Percentiles rank a stretch among this genome's conserved stretches.
These are phyloP conservation scores for Schizosaccharomyces osmophilus DNA, from an alignment of 805 yeast genomes.

Conservation along the genomic window DNA sequence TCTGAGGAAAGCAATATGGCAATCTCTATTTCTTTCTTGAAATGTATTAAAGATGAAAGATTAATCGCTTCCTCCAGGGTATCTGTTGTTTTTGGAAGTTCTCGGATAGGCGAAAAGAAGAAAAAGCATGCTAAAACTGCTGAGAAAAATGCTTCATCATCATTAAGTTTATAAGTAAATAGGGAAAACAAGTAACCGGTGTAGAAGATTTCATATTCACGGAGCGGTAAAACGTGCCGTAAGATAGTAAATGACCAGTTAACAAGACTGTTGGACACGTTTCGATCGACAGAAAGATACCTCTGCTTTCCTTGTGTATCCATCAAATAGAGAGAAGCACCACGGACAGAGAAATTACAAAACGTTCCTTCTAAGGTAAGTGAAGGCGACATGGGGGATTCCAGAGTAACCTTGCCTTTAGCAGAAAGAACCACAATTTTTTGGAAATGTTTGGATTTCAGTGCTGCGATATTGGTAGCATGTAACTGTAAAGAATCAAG, in stretches of 20 bases:
- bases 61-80: not conserved
- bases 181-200: constrained; percentile 11
- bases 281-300: not conserved
- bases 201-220: not conserved
- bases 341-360: not conserved
- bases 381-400: constrained; percentile 3
- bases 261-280: not conserved
- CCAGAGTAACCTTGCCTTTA: constrained; percentile 3
- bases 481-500: not conserved
- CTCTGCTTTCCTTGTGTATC: not conserved
- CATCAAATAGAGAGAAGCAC: not conserved
- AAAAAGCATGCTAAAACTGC: not conserved
- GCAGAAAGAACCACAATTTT: not conserved
- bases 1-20: not conserved
- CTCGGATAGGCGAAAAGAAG: not conserved
- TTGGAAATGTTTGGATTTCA: not conserved
- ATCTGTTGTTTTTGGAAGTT: not conserved
- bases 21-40: not conserved
- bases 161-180: not conserved
- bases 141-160: not conserved
- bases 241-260: not conserved
- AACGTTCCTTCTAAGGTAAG: not conserved
- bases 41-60: not conserved
- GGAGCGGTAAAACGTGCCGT: not conserved
- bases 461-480: not conserved